phyloP scores from a whole-genome alignment of 139 green algal genomes.

The Tetradesmus lagerheimii region DNA sequence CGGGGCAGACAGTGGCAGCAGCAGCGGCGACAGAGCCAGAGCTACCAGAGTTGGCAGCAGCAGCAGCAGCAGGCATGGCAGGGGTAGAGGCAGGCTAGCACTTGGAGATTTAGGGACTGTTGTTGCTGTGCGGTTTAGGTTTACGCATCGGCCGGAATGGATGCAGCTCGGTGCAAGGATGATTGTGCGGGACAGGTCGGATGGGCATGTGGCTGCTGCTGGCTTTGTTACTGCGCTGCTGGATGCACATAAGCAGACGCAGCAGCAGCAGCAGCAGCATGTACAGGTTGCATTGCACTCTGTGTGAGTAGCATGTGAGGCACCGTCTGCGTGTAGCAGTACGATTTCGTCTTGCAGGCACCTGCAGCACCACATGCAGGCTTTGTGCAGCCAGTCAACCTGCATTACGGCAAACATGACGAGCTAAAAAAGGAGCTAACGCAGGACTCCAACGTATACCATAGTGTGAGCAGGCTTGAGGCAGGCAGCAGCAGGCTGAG shows the following conservation, averaged over 20 bases:
- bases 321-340: no score
- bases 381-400: no score
- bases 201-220: constrained; percentile 65
- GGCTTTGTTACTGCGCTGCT: constrained; percentile 56
- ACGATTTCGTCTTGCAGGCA: no score
- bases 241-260: not conserved
- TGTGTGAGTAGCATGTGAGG: not conserved
- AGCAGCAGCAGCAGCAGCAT: not conserved
- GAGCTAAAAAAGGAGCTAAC: no score
- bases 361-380: no score
- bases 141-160: constrained; percentile 82
- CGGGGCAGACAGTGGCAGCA: not conserved
- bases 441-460: no score
- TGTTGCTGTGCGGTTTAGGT: constrained; percentile 64
- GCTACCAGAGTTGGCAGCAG: not conserved
- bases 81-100: constrained; percentile 10
- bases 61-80: constrained; percentile 20
- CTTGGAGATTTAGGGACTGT: constrained; percentile 38
- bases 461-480: no score
- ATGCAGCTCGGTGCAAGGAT: constrained; percentile 72
- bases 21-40: not conserved
- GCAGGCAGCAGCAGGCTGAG: no score
- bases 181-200: constrained; percentile 71
- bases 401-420: no score
- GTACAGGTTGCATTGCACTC: not conserved